Evolutionary conservation across 1,284 basidiomycete species (phyloP).

Genomic region (Leccinum fuscescens): DNA sequence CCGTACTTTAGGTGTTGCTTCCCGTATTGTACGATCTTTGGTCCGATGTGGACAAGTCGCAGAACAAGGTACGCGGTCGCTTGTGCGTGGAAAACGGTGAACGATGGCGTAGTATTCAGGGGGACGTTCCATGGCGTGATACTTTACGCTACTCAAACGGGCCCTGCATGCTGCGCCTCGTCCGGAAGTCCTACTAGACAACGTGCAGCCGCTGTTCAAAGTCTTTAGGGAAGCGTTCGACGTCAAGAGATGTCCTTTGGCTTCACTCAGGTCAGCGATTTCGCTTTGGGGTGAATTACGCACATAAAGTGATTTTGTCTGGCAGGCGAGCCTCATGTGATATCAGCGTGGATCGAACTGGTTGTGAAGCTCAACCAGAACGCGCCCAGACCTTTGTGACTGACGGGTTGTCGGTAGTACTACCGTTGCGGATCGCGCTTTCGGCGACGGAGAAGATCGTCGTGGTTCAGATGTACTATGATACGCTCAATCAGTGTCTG

Average conservation of each 20-base stretch:
- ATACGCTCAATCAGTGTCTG: no score
- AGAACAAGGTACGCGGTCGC: slow-evolving; percentile 37
- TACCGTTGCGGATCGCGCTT: no score
- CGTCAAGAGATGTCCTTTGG: slow-evolving; percentile 14
- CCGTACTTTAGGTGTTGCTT: slow-evolving; percentile 48
- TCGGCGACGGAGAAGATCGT: no score
- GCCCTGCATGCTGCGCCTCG: slow-evolving; percentile 66
- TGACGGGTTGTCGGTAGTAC: no score
- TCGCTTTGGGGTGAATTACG: background rate
- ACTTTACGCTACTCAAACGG: slow-evolving; percentile 70
- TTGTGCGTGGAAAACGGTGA: background rate
- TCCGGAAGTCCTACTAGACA: slow-evolving; percentile 56
- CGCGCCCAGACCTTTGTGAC: no score
- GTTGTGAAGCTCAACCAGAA: slow-evolving; percentile 93
- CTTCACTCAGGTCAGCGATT: slow-evolving; percentile 35
- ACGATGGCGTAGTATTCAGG: slow-evolving; percentile 8
- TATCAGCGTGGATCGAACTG: slow-evolving; percentile 82
- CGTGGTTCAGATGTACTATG: no score
- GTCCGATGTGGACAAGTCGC: slow-evolving; percentile 37
- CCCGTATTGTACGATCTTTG: slow-evolving; percentile 61
- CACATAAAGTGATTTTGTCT: background rate
- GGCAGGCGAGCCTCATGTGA: slow-evolving; percentile 52
- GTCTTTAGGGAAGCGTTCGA: slow-evolving; percentile 84
- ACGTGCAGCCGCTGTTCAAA: slow-evolving; percentile 75
- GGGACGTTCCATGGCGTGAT: slow-evolving; percentile 34